Percentiles rank a stretch among this genome's conserved stretches.
Conservation (phyloP, 2,329 filamentous ascomycete species). For the Pyrenochaeta sp. region DNA sequence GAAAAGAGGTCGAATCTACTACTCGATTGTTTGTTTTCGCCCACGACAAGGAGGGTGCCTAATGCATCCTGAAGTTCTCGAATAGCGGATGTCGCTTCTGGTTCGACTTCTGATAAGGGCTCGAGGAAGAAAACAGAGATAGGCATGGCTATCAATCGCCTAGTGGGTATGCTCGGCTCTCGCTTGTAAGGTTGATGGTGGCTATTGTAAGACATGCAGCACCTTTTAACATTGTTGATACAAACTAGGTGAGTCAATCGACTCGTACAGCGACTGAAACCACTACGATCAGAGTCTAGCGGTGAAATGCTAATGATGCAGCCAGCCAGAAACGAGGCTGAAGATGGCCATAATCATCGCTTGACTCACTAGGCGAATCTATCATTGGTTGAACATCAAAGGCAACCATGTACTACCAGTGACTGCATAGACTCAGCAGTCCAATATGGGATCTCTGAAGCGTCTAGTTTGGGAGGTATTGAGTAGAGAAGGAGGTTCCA, state of each 20-base stretch:
- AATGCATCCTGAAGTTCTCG: constrained; percentile 25
- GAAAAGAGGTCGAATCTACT: constrained; percentile 22
- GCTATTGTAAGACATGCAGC: neutral
- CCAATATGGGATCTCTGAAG: no score
- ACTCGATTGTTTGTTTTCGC: constrained; percentile 15
- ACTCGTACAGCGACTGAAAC: neutral
- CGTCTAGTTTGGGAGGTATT: no score
- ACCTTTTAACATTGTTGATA: neutral
- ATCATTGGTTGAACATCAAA: neutral
- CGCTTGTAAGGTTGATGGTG: neutral
- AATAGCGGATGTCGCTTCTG: constrained; percentile 4
- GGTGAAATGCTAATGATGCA: constrained; percentile 1
- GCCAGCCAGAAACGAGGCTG: constrained; percentile 4
- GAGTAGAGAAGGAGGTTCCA: no score
- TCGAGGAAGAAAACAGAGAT: neutral
- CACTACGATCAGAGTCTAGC: neutral
- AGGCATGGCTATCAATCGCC: neutral
- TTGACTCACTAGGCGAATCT: constrained; percentile 6
- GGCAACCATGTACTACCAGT: neutral
- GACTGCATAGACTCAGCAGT: no score
- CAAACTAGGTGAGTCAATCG: neutral
- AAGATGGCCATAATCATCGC: neutral
- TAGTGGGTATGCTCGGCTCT: neutral
- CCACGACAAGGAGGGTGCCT: constrained; percentile 16
- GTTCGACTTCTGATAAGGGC: neutral